Evolutionary conservation across 2,329 filamentous ascomycete genomes (phyloP).

Genomic region (Pseudocercospora musae): DNA sequence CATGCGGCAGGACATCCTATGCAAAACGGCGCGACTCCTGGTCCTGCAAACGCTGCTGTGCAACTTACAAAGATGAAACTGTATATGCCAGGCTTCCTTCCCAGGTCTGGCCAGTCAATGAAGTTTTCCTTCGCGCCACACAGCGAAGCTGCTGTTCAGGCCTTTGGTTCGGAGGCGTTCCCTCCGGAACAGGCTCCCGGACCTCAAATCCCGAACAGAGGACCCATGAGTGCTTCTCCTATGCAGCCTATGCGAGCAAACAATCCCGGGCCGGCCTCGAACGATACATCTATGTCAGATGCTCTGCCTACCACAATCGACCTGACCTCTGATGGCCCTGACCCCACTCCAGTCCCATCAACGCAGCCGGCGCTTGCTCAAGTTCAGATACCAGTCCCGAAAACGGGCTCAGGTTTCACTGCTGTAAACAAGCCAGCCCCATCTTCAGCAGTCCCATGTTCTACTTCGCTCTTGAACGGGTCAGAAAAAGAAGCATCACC

Average conservation of each 20-base stretch:
- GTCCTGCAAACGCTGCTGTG: constrained; percentile 4
- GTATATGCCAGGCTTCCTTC: constrained; percentile 24
- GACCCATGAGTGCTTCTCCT: constrained; percentile 21
- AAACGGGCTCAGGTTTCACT: background rate
- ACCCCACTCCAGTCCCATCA: background rate
- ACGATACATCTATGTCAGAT: constrained; percentile 4
- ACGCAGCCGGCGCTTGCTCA: background rate
- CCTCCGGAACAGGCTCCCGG: constrained; percentile 13
- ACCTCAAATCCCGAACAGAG: constrained; percentile 18
- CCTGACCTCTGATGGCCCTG: constrained; percentile 12
- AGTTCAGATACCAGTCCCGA: background rate
- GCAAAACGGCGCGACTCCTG: background rate
- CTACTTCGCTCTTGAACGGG: background rate
- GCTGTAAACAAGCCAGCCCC: constrained; percentile 1
- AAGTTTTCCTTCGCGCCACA: constrained; percentile 31
- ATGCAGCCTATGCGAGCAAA: background rate
- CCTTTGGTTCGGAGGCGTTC: constrained; percentile 25
- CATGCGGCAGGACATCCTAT: background rate
- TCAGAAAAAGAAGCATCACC: constrained; percentile 1
- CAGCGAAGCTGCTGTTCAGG: constrained; percentile 20
- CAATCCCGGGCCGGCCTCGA: background rate
- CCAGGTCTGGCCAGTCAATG: constrained; percentile 29
- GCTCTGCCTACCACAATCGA: constrained; percentile 13
- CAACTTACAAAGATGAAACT: constrained; percentile 24
- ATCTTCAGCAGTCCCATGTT: background rate